phyloP scores from a whole-genome alignment of 345 rosid genomes.

The Gossypium anomalum region DNA sequence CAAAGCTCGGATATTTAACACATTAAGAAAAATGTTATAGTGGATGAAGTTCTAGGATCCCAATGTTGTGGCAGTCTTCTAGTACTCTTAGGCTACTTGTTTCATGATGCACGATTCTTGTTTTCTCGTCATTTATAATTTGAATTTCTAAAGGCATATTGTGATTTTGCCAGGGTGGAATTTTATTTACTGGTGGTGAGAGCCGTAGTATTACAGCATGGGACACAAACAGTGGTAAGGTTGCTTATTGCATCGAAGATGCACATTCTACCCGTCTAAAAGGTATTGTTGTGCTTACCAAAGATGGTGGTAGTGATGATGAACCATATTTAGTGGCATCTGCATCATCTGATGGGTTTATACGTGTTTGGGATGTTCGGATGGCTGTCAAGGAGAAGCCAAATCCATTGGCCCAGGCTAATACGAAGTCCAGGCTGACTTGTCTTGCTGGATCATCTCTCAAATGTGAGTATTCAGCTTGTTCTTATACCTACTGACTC shows the following conservation, averaged over 20 bases:
- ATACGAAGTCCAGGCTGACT: slow-evolving; percentile 83
- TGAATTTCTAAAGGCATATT: neutral
- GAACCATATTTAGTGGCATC: slow-evolving; percentile 74
- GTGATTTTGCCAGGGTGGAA: slow-evolving; percentile 49
- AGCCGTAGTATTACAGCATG: slow-evolving; percentile 77
- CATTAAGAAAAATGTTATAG: neutral
- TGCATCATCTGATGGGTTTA: slow-evolving; percentile 87
- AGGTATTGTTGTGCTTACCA: slow-evolving; percentile 69
- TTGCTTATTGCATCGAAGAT: slow-evolving; percentile 64
- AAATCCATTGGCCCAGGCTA: slow-evolving; percentile 69
- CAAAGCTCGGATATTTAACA: neutral
- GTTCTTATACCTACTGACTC: neutral
- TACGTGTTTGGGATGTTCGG: slow-evolving; percentile 92
- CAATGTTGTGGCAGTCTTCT: neutral
- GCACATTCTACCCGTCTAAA: slow-evolving; percentile 86
- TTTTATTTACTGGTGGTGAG: slow-evolving; percentile 85
- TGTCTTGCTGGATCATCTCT: slow-evolving; percentile 84
- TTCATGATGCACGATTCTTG: neutral
- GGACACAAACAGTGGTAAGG: slow-evolving; percentile 79
- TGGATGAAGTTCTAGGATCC: neutral
- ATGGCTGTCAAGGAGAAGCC: slow-evolving; percentile 60
- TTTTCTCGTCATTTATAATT: neutral
- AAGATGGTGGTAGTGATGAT: slow-evolving; percentile 38
- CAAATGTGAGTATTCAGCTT: slow-evolving; percentile 45
- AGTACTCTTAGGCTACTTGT: slow-evolving; percentile 1